Conservation (phyloP, 2,329 filamentous ascomycete genomes). For the Phyllachora maydis region DNA sequence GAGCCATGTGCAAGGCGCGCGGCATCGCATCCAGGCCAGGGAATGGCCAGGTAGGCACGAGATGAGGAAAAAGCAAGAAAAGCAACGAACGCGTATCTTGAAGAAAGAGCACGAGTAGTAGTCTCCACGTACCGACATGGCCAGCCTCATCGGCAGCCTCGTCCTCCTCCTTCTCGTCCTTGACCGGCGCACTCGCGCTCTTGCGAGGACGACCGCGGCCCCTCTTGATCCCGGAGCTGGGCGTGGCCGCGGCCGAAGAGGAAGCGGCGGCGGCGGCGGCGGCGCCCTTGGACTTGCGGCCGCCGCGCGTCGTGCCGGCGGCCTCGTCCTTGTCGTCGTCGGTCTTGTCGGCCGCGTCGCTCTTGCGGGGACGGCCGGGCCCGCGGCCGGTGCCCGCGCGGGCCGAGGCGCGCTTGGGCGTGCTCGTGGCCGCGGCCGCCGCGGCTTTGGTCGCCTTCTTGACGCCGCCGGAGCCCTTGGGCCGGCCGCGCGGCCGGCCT, state of each 20-base stretch:
- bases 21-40: too few relatives aligned
- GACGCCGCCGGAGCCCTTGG: conserved; percentile 7
- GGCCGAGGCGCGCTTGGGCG: conserved; percentile 1
- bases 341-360: not conserved
- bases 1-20: too few relatives aligned
- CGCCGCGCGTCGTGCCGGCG: not conserved
- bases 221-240: conserved; percentile 2
- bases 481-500: conserved; percentile 8
- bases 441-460: conserved; percentile 3
- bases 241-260: conserved; percentile 1
- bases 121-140: too few relatives aligned
- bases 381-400: conserved; percentile 1
- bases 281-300: conserved; percentile 1
- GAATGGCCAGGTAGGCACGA: too few relatives aligned
- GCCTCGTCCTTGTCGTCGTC: conserved; percentile 1
- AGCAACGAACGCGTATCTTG: too few relatives aligned
- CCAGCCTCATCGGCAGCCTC: conserved; percentile 1
- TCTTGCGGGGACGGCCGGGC: conserved; percentile 3
- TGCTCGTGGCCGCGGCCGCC: too few relatives aligned
- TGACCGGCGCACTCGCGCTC: conserved; percentile 1
- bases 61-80: too few relatives aligned
- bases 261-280: conserved; percentile 1
- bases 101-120: too few relatives aligned
- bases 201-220: conserved; percentile 2
- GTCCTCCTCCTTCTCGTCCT: conserved; percentile 2